A percentile compares a stretch with the other conserved stretches of the same genome.
These are phyloP conservation scores for Fulvia fulva DNA, from an alignment of 2,329 filamentous ascomycete genomes.

Conservation along the genomic window DNA sequence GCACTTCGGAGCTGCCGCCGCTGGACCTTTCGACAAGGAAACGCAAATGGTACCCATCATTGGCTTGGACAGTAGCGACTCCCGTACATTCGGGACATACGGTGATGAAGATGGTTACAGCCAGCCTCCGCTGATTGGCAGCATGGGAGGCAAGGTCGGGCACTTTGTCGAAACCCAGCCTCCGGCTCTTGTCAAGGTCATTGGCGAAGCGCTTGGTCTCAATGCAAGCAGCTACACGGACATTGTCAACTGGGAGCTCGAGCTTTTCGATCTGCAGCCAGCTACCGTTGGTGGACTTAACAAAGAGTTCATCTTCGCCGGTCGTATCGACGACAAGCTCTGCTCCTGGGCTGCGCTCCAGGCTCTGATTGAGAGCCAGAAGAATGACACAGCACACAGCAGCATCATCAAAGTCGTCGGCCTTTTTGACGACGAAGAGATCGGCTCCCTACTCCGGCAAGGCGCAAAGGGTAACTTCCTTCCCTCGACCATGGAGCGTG, in stretches of 20 bases:
- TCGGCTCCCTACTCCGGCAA: constrained; percentile 84
- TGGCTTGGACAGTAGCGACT: constrained; percentile 64
- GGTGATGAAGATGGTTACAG: constrained; percentile 25
- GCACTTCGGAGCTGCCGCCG: constrained; percentile 75
- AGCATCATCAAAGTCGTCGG: constrained; percentile 80
- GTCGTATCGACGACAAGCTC: constrained; percentile 94
- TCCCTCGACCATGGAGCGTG: constrained; percentile 72
- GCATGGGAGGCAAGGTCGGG: constrained; percentile 42
- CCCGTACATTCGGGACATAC: constrained; percentile 12
- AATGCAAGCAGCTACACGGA: constrained; percentile 54
- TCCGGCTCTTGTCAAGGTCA: constrained; percentile 75
- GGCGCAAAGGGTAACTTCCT: constrained; percentile 89
- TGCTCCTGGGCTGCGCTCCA: constrained; percentile 90
- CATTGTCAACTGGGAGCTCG: constrained; percentile 95
- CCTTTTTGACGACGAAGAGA: constrained; percentile 97
- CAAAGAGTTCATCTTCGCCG: constrained; percentile 90
- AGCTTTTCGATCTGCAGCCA: constrained; percentile 87
- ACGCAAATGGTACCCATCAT: constrained; percentile 94
- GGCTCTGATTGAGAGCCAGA: constrained; percentile 61
- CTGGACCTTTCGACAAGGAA: constrained; percentile 72
- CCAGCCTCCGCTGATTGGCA: constrained; percentile 48
- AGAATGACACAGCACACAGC: constrained; percentile 52
- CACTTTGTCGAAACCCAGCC: constrained; percentile 83
- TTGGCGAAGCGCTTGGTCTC: constrained; percentile 73
- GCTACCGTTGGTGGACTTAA: constrained; percentile 80